Evolutionary conservation across 1,284 basidiomycete species (phyloP), one percentile per base, ranked within the genome.

Genomic region (Cryptococcus sp.): DNA sequence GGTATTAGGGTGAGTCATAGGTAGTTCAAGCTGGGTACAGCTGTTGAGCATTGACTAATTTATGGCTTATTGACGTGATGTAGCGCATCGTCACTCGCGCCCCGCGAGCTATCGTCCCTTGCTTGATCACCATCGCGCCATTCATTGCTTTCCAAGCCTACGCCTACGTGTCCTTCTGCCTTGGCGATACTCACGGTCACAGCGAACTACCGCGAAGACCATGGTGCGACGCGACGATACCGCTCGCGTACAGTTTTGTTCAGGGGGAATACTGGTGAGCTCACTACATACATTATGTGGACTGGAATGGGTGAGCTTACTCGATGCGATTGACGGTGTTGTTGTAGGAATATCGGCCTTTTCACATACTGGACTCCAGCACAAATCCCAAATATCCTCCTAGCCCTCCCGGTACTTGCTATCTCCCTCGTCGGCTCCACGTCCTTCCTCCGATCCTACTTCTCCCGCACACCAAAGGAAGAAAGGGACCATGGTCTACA

Each of bases 341-440:
- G 25, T 53, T 38, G 53, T 56, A 83, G 82, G 94, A 83, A 91
- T 74, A 82, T 85, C 60, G 93, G 93, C 5, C 85, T 93, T 61
- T 78, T 97, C 57, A 84, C 83, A 0, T 98, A 99, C 78, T 99
- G 93, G 93, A 87, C 87, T 0, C 57, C 81, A 5, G 79, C 84
- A 27, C 94, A 98, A 74, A 63, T 91, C 2, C 95, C 95, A 35
- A 97, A 98, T 77, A 90, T 98, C 74, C 58, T 89, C 52, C 82
- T 98, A 44, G 87, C 90, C 1, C 71, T 85, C 0, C 95, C 95
- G 0, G 84, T 89, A 0, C 81, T 91, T 47, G 44, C 78, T 38
- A 80, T 86, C 4, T 80, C 88, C 4, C 76, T 86, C 27, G 62
- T 60, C 27, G 59, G 63, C 5, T 61, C 60, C 23, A 52, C 49